Base-by-base conservation (phyloP, 139 green algal species). In the Chlorella sp. region DNA sequence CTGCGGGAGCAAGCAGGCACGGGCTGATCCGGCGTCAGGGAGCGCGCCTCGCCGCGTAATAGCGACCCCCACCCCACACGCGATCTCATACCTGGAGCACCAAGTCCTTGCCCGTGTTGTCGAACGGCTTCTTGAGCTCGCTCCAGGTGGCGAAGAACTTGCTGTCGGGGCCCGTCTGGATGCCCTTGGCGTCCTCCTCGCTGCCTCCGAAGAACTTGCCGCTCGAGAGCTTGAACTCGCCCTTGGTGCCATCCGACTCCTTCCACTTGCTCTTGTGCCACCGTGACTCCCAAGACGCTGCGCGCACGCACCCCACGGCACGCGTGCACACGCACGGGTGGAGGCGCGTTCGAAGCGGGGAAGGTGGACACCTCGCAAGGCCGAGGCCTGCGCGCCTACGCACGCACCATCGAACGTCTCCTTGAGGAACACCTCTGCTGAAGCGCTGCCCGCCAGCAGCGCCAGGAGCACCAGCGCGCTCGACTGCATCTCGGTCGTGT, bases 51-150 rank as follows among this genome's bases (percentile, higher is more conserved):
- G n/a, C n/a, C n/a, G n/a, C n/a, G n/a, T n/a, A n/a, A n/a, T n/a
- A n/a, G n/a, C n/a, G n/a, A n/a, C n/a, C n/a, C n/a, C n/a, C n/a
- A n/a, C n/a, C n/a, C n/a, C 33, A 31, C 2, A 61, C 33, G 36
- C 5, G 5, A 61, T 20, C 5, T 27, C 4, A 27, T 26, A 90
- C 86, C 85, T 93, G 89, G 31, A 97, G 59, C 31, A 97, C 83
- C 60, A 96, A 86, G 70, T 95, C 89, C 83, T 94, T 96, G 74
- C 71, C 88, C 33, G 88, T 85, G 83, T 95, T 97, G 71, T 85
- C 82, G 60, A 95, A 89, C 1, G 77, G 55, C 66, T 93, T 82
- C 35, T 77, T 65, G 30, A 96, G 51, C 61, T 83, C 70, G 1
- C 86, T 59, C 59, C 79, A 91, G 17, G 83, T 84, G 14, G 90